Evolutionary conservation across 202 grass and related monocot genomes (phyloP).

Genomic region (Musa balbisiana): DNA sequence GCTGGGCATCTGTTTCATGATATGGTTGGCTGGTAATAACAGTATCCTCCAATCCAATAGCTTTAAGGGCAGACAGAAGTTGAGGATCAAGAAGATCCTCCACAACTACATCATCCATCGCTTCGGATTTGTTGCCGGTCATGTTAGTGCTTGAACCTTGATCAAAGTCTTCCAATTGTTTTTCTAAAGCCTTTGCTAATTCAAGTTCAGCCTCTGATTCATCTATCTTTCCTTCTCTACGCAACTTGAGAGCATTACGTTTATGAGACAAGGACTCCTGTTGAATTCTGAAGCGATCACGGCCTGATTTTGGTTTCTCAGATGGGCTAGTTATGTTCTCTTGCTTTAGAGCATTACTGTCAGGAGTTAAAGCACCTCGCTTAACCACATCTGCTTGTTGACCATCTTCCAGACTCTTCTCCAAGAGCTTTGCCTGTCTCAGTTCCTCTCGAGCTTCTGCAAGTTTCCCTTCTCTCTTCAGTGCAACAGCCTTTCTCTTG

Average conservation of each 20-base stretch:
- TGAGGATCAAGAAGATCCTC: constrained; percentile 89
- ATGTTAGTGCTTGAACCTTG: constrained; percentile 29
- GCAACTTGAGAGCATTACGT: constrained; percentile 79
- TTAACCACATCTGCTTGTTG: constrained; percentile 27
- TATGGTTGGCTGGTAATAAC: constrained; percentile 33
- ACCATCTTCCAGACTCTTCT: constrained; percentile 47
- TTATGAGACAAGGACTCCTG: constrained; percentile 85
- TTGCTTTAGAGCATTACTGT: constrained; percentile 14
- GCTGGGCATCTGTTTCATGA: constrained; percentile 27
- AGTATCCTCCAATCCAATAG: constrained; percentile 67
- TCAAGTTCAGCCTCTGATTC: constrained; percentile 85
- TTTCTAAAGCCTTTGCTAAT: constrained; percentile 73
- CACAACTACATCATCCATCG: constrained; percentile 32
- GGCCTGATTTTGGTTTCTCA: constrained; percentile 56
- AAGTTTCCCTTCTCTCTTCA: constrained; percentile 88
- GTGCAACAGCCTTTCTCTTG: constrained; percentile 73
- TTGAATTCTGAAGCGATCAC: constrained; percentile 79
- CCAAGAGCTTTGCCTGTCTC: constrained; percentile 69
- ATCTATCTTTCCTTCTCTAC: constrained; percentile 71
- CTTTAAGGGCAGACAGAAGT: constrained; percentile 69
- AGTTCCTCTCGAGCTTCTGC: constrained; percentile 78
- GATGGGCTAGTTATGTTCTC: constrained; percentile 31
- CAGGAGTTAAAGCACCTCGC: constrained; percentile 11
- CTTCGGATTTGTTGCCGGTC: constrained; percentile 7
- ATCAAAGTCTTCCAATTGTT: constrained; percentile 71